A percentile compares a stretch with the other conserved stretches of the same genome.
phyloP scores from a whole-genome alignment of 768 basidiomycete genomes.

The Panaeolus papilionaceus region DNA sequence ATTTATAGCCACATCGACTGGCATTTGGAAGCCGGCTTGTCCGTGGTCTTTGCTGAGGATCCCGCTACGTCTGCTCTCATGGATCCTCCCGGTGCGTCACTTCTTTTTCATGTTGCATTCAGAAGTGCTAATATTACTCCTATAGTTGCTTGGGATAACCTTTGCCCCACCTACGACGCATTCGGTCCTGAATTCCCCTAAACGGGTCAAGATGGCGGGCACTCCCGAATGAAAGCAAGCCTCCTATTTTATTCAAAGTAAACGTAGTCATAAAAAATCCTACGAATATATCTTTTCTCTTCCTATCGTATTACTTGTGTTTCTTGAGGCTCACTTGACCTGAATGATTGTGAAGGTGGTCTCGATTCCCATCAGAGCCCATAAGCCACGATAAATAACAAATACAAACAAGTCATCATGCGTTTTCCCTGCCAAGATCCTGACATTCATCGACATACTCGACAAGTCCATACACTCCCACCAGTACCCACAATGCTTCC shows the following conservation, averaged over 20 bases:
- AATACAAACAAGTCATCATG: too few relatives aligned
- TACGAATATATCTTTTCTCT: neutral
- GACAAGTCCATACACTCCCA: neutral
- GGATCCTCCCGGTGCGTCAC: conserved; percentile 32
- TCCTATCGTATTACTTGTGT: too few relatives aligned
- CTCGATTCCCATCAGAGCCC: too few relatives aligned
- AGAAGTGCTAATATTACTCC: neutral
- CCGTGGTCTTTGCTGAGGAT: conserved; percentile 44
- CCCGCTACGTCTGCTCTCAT: conserved; percentile 24
- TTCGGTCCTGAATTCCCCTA: conserved; percentile 10
- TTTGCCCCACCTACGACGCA: conserved; percentile 40
- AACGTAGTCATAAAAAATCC: neutral
- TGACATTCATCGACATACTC: too few relatives aligned
- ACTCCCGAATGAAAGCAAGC: neutral
- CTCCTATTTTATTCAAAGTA: neutral
- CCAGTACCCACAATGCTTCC: conserved; percentile 15
- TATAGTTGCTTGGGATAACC: conserved; percentile 38
- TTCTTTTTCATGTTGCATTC: neutral
- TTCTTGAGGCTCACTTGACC: too few relatives aligned
- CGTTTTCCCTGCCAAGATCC: too few relatives aligned
- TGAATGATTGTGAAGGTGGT: too few relatives aligned
- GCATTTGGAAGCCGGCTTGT: conserved; percentile 47
- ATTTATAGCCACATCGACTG: conserved; percentile 47
- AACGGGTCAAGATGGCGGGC: neutral
- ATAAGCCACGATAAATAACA: too few relatives aligned